Conservation (phyloP, 2,329 filamentous ascomycete species). For the Huntiella decipiens region DNA sequence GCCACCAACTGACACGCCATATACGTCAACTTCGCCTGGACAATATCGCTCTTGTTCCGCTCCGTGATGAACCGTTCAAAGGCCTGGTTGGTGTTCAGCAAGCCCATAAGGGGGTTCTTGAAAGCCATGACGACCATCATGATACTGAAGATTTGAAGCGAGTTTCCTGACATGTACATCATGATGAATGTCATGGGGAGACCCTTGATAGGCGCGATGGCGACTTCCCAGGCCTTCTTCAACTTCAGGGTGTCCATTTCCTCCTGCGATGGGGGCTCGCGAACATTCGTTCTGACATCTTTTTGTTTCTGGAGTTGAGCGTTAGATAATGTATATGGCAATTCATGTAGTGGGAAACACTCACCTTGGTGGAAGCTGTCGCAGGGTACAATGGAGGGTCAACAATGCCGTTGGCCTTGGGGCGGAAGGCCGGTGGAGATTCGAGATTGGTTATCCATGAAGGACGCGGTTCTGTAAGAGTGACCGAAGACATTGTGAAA, state of each 20-base stretch:
- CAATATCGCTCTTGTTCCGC: conserved; percentile 50
- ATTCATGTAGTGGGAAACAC: not conserved
- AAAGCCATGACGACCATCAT: conserved; percentile 99
- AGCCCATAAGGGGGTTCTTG: conserved; percentile 79
- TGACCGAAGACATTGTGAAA: not conserved
- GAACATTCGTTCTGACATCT: conserved; percentile 26
- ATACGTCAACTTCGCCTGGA: conserved; percentile 75
- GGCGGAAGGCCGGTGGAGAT: conserved; percentile 44
- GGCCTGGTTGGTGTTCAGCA: conserved; percentile 66
- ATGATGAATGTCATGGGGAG: conserved; percentile 97
- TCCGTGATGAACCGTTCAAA: conserved; percentile 83
- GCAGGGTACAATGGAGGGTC: conserved; percentile 72
- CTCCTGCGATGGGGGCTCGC: conserved; percentile 52
- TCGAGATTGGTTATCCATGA: conserved; percentile 72
- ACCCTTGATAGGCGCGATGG: conserved; percentile 79
- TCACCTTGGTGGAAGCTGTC: conserved; percentile 35
- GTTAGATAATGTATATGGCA: not conserved
- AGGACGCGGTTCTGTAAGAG: conserved; percentile 25
- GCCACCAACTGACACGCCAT: conserved; percentile 72
- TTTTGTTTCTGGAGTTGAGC: conserved; percentile 29
- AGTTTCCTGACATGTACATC: conserved; percentile 99
- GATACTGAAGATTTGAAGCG: conserved; percentile 95
- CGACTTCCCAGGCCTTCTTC: conserved; percentile 97
- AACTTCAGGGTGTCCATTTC: conserved; percentile 93
- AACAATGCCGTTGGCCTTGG: conserved; percentile 48